phyloP scores from a whole-genome alignment of 2,329 filamentous ascomycete species.

The Aspergillus texensis region DNA sequence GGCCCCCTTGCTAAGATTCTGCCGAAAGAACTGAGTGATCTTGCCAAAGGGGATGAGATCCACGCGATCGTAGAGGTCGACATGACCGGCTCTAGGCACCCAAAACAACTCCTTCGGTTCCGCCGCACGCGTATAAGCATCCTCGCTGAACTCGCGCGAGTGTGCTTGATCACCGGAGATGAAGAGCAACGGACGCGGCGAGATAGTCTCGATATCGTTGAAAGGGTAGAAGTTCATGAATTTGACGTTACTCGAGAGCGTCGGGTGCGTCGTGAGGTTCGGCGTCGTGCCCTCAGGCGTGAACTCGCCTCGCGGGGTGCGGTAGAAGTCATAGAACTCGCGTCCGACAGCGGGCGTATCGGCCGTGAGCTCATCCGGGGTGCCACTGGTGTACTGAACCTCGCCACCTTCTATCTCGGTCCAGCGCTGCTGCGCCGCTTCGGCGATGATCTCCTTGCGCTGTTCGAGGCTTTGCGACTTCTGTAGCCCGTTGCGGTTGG shows the following conservation, averaged over 20 bases:
- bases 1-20: slow-evolving; percentile 10
- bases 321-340: slow-evolving; percentile 39
- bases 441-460: slow-evolving; percentile 18
- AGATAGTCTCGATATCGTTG: slow-evolving; percentile 25
- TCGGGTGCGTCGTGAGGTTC: slow-evolving; percentile 34
- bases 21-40: slow-evolving; percentile 29
- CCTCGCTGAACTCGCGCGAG: slow-evolving; percentile 27
- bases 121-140: slow-evolving; percentile 26
- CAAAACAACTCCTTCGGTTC: slow-evolving; percentile 43
- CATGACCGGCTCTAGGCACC: slow-evolving; percentile 37
- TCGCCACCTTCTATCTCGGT: slow-evolving; percentile 18
- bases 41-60: slow-evolving; percentile 39
- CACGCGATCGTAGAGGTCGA: slow-evolving; percentile 42
- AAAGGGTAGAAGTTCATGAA: slow-evolving; percentile 35
- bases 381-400: slow-evolving; percentile 19
- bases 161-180: slow-evolving; percentile 27
- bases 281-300: slow-evolving; percentile 21
- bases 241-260: slow-evolving; percentile 30
- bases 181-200: slow-evolving; percentile 27
- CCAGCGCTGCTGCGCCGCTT: slow-evolving; percentile 25
- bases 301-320: slow-evolving; percentile 32
- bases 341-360: slow-evolving; percentile 23
- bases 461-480: slow-evolving; percentile 15
- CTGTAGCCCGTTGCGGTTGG: slow-evolving; percentile 15
- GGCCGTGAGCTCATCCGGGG: slow-evolving; percentile 25